A percentile compares a stretch with the other conserved stretches of the same genome.
Evolutionary conservation across 139 green algal species (phyloP).

Genomic region (Chlorella ohadii): DNA sequence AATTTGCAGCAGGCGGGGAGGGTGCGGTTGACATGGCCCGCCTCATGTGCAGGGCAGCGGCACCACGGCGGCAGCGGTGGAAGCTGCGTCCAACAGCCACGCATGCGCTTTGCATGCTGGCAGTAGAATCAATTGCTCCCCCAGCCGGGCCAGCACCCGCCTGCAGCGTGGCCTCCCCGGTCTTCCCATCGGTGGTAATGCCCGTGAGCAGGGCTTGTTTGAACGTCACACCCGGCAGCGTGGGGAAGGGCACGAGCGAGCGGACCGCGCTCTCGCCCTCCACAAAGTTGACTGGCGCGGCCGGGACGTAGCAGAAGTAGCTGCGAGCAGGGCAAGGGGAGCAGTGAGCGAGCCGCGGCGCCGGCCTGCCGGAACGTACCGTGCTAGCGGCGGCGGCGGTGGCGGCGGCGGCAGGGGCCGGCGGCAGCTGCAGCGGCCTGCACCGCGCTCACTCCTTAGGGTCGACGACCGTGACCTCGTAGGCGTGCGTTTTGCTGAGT

Average conservation of each 20-base stretch:
- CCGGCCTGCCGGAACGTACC: background rate
- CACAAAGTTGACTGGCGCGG: background rate
- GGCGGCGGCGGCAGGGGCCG: background rate
- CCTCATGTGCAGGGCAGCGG: too few species aligned
- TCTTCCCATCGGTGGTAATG: background rate
- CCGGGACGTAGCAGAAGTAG: conserved; percentile 2
- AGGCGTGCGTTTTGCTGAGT: background rate
- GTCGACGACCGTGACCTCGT: background rate
- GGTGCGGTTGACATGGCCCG: too few species aligned
- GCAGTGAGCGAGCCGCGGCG: background rate
- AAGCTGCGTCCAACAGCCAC: too few species aligned
- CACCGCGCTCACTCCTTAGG: background rate
- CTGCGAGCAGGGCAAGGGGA: background rate
- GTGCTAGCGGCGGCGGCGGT: too few species aligned
- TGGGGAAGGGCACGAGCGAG: background rate
- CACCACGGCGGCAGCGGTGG: too few species aligned
- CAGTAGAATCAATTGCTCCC: too few species aligned
- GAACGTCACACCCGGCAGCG: too few species aligned
- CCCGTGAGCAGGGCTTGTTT: conserved; percentile 7
- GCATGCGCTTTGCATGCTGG: too few species aligned
- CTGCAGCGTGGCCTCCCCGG: conserved; percentile 3
- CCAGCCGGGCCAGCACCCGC: background rate
- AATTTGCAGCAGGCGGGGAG: background rate
- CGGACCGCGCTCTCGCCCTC: background rate
- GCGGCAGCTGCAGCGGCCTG: background rate